Evolutionary conservation across 371 early-diverging fungal genomes (phyloP), one percentile per base, ranked within the genome.

Genomic region (Conidiobolus incongruus): DNA sequence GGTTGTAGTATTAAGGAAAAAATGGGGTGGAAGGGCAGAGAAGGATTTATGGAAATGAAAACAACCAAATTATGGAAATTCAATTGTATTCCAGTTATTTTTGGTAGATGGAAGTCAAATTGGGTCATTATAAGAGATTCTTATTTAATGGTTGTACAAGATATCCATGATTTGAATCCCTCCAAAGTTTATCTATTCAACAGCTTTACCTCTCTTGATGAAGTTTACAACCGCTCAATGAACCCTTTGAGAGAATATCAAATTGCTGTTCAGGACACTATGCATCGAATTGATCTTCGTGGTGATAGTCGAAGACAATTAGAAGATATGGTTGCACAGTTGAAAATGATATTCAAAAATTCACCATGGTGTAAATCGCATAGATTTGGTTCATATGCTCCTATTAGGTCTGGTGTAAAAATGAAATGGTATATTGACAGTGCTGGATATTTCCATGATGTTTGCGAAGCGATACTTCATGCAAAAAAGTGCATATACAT

Each of bases 11-110:
- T 85, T 36, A 61, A 64, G n/a, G 71, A 66, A 35, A 78, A 76
- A 46, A 72, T 77, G 63, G 81, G 83, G 2, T 82, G 81, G 82
- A 85, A 85, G 47, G 81, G 81, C 38, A 81, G 80, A 46, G 86
- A 85, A 50, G 80, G 78, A 8, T 72, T 71, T 44, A 48, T 84
- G 51, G 63, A 74, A 1, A 62, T 65, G 34, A 13, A 19, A 10
- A 20, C 16, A 7, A 20, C 16, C 17, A 44, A 39, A 22, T n/a
- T 12, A 3, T 6, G 6, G 22, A 26, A 40, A 23, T 12, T 17
- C 12, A 30, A 29, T 2, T 47, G 40, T 8, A 15, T 36, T 11
- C 32, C 40, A 12, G 22, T 33, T 22, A 28, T 24, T 1, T 19
- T 24, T 6, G n/a, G 31, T 47, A 5, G 53, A 1, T 81, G 80